phyloP scores from a whole-genome alignment of 2,329 filamentous ascomycete genomes.

The Talaromyces verruculosus region DNA sequence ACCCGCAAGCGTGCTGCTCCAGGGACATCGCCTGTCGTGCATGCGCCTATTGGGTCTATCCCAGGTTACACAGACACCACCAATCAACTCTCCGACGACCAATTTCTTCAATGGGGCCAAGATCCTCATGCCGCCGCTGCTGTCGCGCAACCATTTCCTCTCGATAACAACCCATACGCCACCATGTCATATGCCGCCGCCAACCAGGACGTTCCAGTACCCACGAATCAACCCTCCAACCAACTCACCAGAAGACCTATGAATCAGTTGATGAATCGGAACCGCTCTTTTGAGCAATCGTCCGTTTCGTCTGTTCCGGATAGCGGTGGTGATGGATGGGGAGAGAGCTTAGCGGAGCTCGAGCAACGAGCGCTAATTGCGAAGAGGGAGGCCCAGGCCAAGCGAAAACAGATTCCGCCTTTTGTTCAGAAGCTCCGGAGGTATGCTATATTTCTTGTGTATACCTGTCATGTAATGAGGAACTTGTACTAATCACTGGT shows the following conservation, averaged over 20 bases:
- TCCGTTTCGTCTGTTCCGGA: constrained; percentile 26
- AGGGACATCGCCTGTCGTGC: constrained; percentile 64
- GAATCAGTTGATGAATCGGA: constrained; percentile 42
- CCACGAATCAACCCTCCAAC: constrained; percentile 41
- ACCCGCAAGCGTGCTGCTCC: constrained; percentile 72
- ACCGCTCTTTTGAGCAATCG: constrained; percentile 41
- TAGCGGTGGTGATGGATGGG: constrained; percentile 42
- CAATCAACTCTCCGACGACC: constrained; percentile 50
- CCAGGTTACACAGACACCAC: constrained; percentile 47
- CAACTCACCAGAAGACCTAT: constrained; percentile 44
- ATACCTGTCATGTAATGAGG: constrained; percentile 4
- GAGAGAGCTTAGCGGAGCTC: constrained; percentile 71
- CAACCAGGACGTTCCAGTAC: constrained; percentile 53
- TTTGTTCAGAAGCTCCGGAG: constrained; percentile 98
- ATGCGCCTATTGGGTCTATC: constrained; percentile 55
- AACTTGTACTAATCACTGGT: constrained; percentile 19
- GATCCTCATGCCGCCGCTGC: constrained; percentile 37
- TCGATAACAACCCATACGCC: constrained; percentile 43
- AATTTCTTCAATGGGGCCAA: constrained; percentile 57
- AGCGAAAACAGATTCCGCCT: constrained; percentile 92
- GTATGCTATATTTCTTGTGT: constrained; percentile 52
- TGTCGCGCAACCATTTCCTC: constrained; percentile 32
- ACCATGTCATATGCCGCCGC: constrained; percentile 34
- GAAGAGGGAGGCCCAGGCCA: constrained; percentile 83
- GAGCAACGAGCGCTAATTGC: constrained; percentile 77